Evolutionary conservation across 2,329 filamentous ascomycete genomes (phyloP), one percentile per base, ranked within the genome.

Genomic region (Xylariomycetidae sp.): DNA sequence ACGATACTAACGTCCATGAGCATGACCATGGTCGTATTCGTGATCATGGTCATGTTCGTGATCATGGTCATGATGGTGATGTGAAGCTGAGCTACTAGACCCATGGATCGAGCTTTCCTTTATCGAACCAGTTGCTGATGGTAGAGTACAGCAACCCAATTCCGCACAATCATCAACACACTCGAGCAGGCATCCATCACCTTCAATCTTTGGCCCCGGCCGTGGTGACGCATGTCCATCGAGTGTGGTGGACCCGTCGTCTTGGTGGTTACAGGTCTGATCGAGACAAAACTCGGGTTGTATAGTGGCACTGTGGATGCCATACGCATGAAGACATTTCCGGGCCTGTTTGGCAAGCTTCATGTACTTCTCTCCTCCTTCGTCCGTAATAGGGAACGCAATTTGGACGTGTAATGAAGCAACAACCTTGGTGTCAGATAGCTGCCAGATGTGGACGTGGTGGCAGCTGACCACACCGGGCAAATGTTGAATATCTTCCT

Each of bases 401-500:
- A 98, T 84, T 58, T 95, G 88, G 27, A 98, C 82, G 56, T 98
- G 92, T 62, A 98, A 77, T 9, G 85, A 92, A 10, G 92, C 90
- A 23, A 98, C 84, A 20, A 95, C 72, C 67, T 96, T 95, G 33
- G 88, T 92, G 56, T 97, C 90, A 12, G 85, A 94, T 20, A 98
- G 75, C 61, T 97, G 90, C 92, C 92, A 98, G 42, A 98, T 88
- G 58, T 98, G 92, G 15, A 98, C 74, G 58, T 98, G 90, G 62
- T 98, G 92, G 54, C 88, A 95, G 57, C 85, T 88, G 41, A 92
- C 70, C 30, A 98, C 85, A 26, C 89, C 89, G 0, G 85, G 83
- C 5, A 98, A 77, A 12, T 76, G 67, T 54, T 89, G 78, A 34
- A 98, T 95, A 57, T 98, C 92, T 46, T 90, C 82, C 46, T 88